Conservation (phyloP, 2,329 filamentous ascomycete species). For the Hypoxylon sp. region DNA sequence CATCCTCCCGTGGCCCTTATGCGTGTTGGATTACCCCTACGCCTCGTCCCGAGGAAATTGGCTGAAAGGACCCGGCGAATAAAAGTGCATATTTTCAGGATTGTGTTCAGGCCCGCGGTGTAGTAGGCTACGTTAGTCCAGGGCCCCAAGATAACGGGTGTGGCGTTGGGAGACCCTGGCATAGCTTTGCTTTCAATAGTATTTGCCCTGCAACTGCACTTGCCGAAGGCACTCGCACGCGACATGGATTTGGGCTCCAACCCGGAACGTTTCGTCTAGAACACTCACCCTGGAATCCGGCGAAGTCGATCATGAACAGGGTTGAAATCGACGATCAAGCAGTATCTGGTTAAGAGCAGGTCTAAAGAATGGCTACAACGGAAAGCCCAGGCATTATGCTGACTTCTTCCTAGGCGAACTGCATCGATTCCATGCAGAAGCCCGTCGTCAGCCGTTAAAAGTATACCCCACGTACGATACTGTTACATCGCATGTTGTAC, state of each 20-base stretch:
- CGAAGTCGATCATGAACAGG: slow-evolving; percentile 7
- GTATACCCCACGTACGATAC: slow-evolving; percentile 10
- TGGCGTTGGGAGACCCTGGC: slow-evolving; percentile 7
- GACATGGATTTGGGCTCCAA: slow-evolving; percentile 3
- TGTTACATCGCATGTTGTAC: slow-evolving; percentile 29
- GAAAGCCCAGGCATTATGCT: not conserved
- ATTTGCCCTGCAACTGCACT: not conserved
- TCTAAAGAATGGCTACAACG: slow-evolving; percentile 2
- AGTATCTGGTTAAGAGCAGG: not conserved
- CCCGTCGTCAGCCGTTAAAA: not conserved
- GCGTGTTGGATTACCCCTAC: slow-evolving; percentile 1
- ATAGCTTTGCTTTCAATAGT: slow-evolving; percentile 7
- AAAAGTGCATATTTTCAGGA: slow-evolving; percentile 1
- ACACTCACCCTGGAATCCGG: slow-evolving; percentile 21
- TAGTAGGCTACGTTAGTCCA: slow-evolving; percentile 12
- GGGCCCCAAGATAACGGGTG: slow-evolving; percentile 26
- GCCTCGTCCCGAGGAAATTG: slow-evolving; percentile 23
- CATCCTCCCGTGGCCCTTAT: not conserved
- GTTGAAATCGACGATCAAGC: slow-evolving; percentile 16
- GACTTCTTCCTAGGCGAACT: not conserved
- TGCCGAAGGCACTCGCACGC: slow-evolving; percentile 11
- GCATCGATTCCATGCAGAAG: slow-evolving; percentile 2
- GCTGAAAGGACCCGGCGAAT: slow-evolving; percentile 25
- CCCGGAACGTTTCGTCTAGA: not conserved
- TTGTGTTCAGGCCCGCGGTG: slow-evolving; percentile 8